Percentiles rank a stretch among this genome's conserved stretches.
Evolutionary conservation across 1,284 basidiomycete species (phyloP).

Genomic region (Tremellales sp.): DNA sequence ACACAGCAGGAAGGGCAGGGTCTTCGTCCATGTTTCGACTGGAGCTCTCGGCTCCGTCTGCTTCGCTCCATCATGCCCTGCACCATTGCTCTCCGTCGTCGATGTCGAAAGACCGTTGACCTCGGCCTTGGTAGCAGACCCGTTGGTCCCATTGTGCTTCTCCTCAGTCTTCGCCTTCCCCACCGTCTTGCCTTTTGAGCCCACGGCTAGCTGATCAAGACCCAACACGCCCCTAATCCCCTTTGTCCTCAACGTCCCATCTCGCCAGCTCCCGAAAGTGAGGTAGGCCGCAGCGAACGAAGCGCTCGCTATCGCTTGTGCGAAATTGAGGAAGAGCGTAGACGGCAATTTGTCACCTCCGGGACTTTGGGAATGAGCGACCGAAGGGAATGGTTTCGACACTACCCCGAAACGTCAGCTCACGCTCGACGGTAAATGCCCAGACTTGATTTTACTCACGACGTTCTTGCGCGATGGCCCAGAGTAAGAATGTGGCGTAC

Average conservation of each 20-base stretch:
- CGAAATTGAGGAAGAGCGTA: conserved; percentile 79
- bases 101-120: neutral
- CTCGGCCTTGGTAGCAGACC: neutral
- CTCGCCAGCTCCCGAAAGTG: conserved; percentile 48
- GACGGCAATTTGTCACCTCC: conserved; percentile 77
- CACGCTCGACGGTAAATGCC: no score
- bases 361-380: conserved; percentile 45
- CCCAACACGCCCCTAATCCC: conserved; percentile 23
- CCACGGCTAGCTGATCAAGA: conserved; percentile 10
- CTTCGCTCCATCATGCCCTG: neutral
- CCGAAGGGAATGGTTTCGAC: conserved; percentile 72
- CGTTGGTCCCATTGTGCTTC: neutral
- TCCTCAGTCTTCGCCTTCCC: neutral
- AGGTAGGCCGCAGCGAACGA: conserved; percentile 77
- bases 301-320: conserved; percentile 77
- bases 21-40: conserved; percentile 13
- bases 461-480: conserved; percentile 89
- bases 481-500: conserved; percentile 57
- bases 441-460: conserved; percentile 53
- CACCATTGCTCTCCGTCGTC: neutral
- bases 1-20: conserved; percentile 56
- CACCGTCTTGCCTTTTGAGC: neutral
- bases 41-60: conserved; percentile 21
- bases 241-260: conserved; percentile 7
- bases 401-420: no score